Evolutionary conservation across 1,139 yeast genomes (phyloP).

Genomic region (Geotrichum aggregatum): DNA sequence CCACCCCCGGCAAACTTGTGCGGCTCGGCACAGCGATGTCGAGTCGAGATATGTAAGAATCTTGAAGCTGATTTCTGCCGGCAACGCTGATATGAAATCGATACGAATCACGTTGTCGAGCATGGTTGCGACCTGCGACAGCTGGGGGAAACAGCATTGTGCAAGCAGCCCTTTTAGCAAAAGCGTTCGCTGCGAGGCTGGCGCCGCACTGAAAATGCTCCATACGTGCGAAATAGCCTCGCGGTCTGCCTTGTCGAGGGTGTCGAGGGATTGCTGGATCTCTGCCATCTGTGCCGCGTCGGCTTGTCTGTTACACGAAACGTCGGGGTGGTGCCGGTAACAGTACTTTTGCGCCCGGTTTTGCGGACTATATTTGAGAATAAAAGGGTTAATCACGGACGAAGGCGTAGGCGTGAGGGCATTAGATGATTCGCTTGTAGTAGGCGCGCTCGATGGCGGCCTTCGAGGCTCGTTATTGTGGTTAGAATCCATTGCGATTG

Average conservation of each 20-base stretch:
- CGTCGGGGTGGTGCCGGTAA: constrained; percentile 87
- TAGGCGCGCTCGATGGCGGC: background rate
- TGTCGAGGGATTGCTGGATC: constrained; percentile 47
- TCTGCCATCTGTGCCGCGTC: constrained; percentile 63
- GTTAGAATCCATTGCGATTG: too few relatives aligned
- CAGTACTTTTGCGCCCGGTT: constrained; percentile 47
- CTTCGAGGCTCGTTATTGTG: too few relatives aligned
- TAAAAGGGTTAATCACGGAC: constrained; percentile 8
- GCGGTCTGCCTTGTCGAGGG: constrained; percentile 56
- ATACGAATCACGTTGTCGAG: constrained; percentile 75
- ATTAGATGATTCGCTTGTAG: background rate
- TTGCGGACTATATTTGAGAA: constrained; percentile 6
- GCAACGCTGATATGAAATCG: constrained; percentile 81
- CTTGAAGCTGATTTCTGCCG: constrained; percentile 78
- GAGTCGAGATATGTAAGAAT: constrained; percentile 87
- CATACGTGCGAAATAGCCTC: constrained; percentile 71
- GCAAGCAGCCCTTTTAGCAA: constrained; percentile 79
- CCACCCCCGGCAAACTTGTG: constrained; percentile 87
- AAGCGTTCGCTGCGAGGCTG: constrained; percentile 60
- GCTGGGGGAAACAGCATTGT: constrained; percentile 93
- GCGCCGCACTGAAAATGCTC: constrained; percentile 74
- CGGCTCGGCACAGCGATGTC: constrained; percentile 84
- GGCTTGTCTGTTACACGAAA: constrained; percentile 63
- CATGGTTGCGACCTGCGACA: constrained; percentile 76
- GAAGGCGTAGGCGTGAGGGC: background rate